Evolutionary conservation across 2,329 filamentous ascomycete genomes (phyloP).

Genomic region (Xylariales sp.): DNA sequence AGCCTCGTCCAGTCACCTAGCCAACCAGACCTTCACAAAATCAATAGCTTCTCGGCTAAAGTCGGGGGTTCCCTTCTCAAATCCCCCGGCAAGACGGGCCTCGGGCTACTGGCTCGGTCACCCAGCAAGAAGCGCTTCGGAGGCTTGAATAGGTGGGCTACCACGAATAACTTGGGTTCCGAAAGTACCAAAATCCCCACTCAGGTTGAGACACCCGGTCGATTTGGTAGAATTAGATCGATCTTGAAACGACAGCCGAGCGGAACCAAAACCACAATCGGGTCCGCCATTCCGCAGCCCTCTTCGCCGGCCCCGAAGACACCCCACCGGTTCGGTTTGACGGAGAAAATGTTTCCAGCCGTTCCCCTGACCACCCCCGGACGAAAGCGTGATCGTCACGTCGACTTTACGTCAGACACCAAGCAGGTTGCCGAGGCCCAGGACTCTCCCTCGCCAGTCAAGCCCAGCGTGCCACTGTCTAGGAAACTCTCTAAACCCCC

Average conservation of each 20-base stretch:
- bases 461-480: constrained; percentile 60
- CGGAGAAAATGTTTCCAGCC: constrained; percentile 65
- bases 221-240: constrained; percentile 68
- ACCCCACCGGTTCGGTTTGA: constrained; percentile 54
- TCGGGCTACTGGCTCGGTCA: constrained; percentile 51
- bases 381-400: constrained; percentile 75
- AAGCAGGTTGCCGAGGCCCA: constrained; percentile 61
- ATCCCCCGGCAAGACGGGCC: constrained; percentile 57
- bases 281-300: constrained; percentile 62
- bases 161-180: constrained; percentile 57
- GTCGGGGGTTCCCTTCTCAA: constrained; percentile 51
- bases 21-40: constrained; percentile 57
- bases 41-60: constrained; percentile 62
- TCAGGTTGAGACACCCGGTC: constrained; percentile 60
- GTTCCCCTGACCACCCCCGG: constrained; percentile 73
- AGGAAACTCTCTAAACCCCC: constrained; percentile 53
- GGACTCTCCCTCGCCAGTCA: constrained; percentile 68
- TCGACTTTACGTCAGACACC: constrained; percentile 81
- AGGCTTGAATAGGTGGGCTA: constrained; percentile 63
- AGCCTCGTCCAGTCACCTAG: constrained; percentile 67
- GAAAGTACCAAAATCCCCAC: constrained; percentile 49
- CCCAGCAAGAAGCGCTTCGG: constrained; percentile 47
- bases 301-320: constrained; percentile 57
- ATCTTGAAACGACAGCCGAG: constrained; percentile 61
- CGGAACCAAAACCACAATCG: constrained; percentile 55